A percentile compares a stretch with the other conserved stretches of the same genome.
Evolutionary conservation across 208 protist species (phyloP).

Genomic region (Leishmania guyanensis): DNA sequence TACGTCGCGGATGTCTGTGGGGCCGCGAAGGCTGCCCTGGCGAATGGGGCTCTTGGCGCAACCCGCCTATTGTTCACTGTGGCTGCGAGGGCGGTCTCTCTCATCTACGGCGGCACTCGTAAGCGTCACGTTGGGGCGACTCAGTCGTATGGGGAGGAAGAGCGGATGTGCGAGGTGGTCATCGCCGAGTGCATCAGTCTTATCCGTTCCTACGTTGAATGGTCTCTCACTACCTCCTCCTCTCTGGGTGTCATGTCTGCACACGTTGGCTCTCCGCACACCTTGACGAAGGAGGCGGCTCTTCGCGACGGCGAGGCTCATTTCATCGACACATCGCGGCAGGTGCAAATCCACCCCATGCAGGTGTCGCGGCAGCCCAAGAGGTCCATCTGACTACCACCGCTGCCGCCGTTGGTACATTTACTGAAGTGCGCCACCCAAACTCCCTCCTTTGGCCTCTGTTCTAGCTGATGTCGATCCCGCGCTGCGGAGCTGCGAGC

Average conservation of each 20-base stretch:
- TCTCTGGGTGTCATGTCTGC: conserved; percentile 69
- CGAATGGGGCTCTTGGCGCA: conserved; percentile 58
- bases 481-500: too few relatives aligned
- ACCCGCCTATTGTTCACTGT: conserved; percentile 55
- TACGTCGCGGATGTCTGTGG: conserved; percentile 50
- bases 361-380: conserved; percentile 28
- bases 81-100: conserved; percentile 45
- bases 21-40: conserved; percentile 45
- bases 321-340: conserved; percentile 60
- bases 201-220: conserved; percentile 60
- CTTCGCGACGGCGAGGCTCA: conserved; percentile 65
- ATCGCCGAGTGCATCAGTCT: conserved; percentile 38
- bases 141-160: conserved; percentile 13
- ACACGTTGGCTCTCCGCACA: conserved; percentile 54
- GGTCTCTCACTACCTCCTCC: conserved; percentile 60
- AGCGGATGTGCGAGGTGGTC: conserved; percentile 26
- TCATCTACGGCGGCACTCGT: conserved; percentile 37
- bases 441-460: not conserved
- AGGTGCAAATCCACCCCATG: conserved; percentile 71
- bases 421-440: not conserved
- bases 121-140: not conserved
- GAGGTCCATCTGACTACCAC: conserved; percentile 5
- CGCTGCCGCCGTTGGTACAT: not conserved
- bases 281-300: conserved; percentile 70
- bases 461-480: not conserved